Evolutionary conservation across 2,329 filamentous ascomycete species (phyloP).

Genomic region (Aureobasidium subglaciale): DNA sequence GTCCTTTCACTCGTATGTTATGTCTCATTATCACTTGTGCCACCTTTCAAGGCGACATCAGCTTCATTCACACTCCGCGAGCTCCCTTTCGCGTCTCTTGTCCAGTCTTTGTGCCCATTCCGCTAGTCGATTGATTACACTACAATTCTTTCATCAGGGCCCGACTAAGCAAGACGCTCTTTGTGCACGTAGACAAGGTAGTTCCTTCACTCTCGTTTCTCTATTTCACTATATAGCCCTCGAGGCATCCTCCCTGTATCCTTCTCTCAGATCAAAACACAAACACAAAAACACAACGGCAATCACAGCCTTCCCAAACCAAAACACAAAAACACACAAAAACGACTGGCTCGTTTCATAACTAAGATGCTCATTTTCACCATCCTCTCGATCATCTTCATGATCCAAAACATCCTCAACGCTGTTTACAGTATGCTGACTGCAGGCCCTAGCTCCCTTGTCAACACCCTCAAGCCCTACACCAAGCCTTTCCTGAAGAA

Average conservation of each 20-base stretch:
- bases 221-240: neutral
- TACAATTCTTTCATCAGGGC: neutral
- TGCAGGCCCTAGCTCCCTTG: neutral
- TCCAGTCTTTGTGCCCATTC: neutral
- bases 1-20: neutral
- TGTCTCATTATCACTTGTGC: too few species aligned
- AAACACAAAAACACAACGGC: conserved; percentile 5
- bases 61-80: too few species aligned
- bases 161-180: neutral
- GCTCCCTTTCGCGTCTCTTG: neutral
- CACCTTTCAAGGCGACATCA: too few species aligned
- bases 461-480: neutral
- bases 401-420: neutral
- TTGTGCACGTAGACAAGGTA: neutral
- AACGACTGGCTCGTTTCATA: conserved; percentile 1
- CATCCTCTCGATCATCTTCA: neutral
- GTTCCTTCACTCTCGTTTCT: neutral
- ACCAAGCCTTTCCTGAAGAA: neutral
- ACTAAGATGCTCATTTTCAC: neutral
- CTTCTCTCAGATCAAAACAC: conserved; percentile 1
- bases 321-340: neutral
- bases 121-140: neutral
- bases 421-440: neutral
- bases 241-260: neutral
- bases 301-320: neutral